Base-by-base conservation (phyloP, 1,284 basidiomycete genomes). In the Pholiota adiposa region DNA sequence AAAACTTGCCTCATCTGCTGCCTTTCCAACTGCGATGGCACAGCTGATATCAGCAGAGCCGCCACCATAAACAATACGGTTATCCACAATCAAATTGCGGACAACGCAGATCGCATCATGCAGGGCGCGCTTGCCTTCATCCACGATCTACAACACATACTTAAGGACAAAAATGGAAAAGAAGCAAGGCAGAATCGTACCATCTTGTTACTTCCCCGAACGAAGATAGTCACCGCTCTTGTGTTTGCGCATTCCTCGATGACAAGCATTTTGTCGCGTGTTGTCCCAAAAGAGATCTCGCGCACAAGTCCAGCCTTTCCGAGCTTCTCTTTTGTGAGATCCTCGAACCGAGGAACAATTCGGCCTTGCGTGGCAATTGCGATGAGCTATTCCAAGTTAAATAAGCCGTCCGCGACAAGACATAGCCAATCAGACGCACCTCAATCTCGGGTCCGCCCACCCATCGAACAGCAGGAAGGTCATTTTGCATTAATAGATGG, bases 361-460 rank as follows among this genome's bases (percentile, higher is more conserved):
- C 97, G 91, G 29, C 97, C 97, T 76, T 98, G 93, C 2, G 97
- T 99, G 0, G 97, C 97, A 71, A 99, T 98, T 18, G 97, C 97
- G 67, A 99, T 98, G 62, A 98, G 83, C 93, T 96, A 64, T 38
- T 48, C 29, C 50, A 60, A 40, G 19, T 49, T 36, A 43, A 12
- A 62, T 55, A 44, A 38, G 38, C 54, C 41, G 29, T 11, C 19
- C 11, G 4, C 46, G 61, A 53, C 36, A 38, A n/a, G 29, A 50
- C 2, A 40, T 38, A 6, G 18, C 40, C 2, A 23, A 21, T 38
- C 14, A 18, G 11, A 62, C 79, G 51, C 60, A 94, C 94, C 88
- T 99, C 97, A 64, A 99, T 97, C 75, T 99, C 97, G 1, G 97
- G 97, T 19, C 97, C 97, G 63, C 97, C 97, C 58, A 99, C 97